Evolutionary conservation across 768 basidiomycete genomes (phyloP).

Genomic region (Boletus insuetus): DNA sequence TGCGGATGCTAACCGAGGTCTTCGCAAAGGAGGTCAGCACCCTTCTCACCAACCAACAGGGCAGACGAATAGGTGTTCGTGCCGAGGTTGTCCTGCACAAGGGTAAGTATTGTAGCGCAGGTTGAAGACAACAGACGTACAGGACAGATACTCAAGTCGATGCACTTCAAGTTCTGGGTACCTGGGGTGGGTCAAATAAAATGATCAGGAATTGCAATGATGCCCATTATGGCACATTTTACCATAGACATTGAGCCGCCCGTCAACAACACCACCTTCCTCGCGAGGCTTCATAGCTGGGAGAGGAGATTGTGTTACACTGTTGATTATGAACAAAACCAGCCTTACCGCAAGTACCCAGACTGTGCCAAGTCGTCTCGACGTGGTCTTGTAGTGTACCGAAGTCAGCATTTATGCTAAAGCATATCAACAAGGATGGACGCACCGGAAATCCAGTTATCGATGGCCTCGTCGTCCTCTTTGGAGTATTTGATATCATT

Average conservation of each 20-base stretch:
- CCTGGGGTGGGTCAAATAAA: conserved; percentile 25
- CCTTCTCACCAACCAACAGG: conserved; percentile 68
- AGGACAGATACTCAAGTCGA: conserved; percentile 71
- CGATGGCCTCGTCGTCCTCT: conserved; percentile 71
- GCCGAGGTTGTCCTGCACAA: conserved; percentile 59
- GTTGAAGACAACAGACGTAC: conserved; percentile 34
- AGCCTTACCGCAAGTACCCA: conserved; percentile 41
- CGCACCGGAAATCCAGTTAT: conserved; percentile 53
- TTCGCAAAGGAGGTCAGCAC: conserved; percentile 56
- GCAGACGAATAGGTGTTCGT: conserved; percentile 75
- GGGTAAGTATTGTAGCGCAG: neutral
- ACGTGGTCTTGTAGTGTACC: conserved; percentile 46
- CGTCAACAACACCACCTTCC: conserved; percentile 57
- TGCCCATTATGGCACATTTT: too few species aligned
- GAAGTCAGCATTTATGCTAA: neutral
- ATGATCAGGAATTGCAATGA: too few species aligned
- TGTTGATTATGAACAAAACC: neutral
- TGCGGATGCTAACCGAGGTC: conserved; percentile 49
- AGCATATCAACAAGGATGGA: neutral
- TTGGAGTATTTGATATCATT: conserved; percentile 63
- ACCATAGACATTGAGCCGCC: conserved; percentile 54
- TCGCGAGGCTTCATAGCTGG: conserved; percentile 61
- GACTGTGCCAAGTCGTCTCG: conserved; percentile 76
- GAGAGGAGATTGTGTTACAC: neutral
- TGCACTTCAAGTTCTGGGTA: conserved; percentile 63